These are phyloP conservation scores for Cytospora mali DNA, from an alignment of 2,329 filamentous ascomycete species.

Conservation along the genomic window DNA sequence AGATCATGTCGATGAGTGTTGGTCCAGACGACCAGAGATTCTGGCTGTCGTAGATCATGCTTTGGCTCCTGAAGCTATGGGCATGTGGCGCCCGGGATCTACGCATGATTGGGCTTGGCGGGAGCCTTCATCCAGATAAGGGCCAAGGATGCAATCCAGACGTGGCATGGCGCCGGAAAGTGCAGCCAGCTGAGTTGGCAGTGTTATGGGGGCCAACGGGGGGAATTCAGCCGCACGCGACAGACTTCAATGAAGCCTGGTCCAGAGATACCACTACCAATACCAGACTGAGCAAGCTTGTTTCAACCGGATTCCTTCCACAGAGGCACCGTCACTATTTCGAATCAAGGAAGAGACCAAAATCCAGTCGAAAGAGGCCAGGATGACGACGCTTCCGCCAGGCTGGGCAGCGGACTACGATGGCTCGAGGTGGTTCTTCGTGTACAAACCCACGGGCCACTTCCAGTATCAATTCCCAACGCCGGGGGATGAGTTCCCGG, in stretches of 20 bases:
- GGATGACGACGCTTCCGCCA: constrained; percentile 50
- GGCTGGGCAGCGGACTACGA: constrained; percentile 64
- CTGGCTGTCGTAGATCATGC: too few species aligned
- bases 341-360: not conserved
- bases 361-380: not conserved
- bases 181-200: not conserved
- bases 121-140: not conserved
- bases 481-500: constrained; percentile 61
- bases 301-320: too few species aligned
- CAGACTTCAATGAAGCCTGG: too few species aligned
- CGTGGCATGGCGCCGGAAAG: not conserved
- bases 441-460: constrained; percentile 56
- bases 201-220: too few species aligned
- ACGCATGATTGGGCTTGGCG: not conserved
- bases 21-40: too few species aligned
- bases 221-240: constrained; percentile 5
- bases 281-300: not conserved
- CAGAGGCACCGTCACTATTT: too few species aligned
- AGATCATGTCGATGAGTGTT: too few species aligned
- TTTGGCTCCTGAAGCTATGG: too few species aligned
- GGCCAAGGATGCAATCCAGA: not conserved
- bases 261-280: not conserved
- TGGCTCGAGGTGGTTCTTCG: constrained; percentile 60
- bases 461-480: constrained; percentile 60
- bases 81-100: not conserved